A percentile compares a stretch with the other conserved stretches of the same genome.
These are phyloP conservation scores for Candida freyschussii DNA, from an alignment of 1,139 yeast genomes.

Conservation along the genomic window DNA sequence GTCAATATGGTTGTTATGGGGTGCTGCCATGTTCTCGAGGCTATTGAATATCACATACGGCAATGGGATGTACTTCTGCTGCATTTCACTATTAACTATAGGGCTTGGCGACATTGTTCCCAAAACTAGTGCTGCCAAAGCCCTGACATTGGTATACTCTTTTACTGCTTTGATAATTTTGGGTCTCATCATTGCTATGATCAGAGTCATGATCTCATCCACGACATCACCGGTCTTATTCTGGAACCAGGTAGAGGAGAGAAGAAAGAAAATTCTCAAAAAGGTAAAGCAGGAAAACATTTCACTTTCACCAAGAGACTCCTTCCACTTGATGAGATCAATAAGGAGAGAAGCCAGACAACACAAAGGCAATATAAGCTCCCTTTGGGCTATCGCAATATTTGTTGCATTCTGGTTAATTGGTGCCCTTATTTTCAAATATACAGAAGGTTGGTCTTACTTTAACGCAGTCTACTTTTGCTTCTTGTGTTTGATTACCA, in stretches of 20 bases:
- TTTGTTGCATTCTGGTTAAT: conserved; percentile 62
- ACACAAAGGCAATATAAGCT: conserved; percentile 31
- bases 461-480: conserved; percentile 69
- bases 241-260: conserved; percentile 54
- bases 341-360: conserved; percentile 38
- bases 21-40: conserved; percentile 52
- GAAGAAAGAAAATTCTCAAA: conserved; percentile 25
- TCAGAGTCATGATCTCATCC: conserved; percentile 56
- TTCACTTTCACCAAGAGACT: conserved; percentile 33
- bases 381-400: conserved; percentile 38
- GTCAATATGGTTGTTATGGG: conserved; percentile 65
- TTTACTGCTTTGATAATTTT: conserved; percentile 63
- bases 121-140: conserved; percentile 43
- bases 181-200: conserved; percentile 69
- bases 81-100: conserved; percentile 67
- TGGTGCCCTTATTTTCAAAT: conserved; percentile 62
- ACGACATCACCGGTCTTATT: conserved; percentile 58
- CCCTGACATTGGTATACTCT: conserved; percentile 57
- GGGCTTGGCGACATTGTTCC: conserved; percentile 79
- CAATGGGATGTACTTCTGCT: conserved; percentile 61
- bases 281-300: conserved; percentile 21
- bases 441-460: conserved; percentile 63
- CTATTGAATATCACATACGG: conserved; percentile 48
- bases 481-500: conserved; percentile 67
- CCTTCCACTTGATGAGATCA: conserved; percentile 51